Evolutionary conservation across 345 rosid genomes (phyloP), one percentile per base, ranked within the genome.

Genomic region (Brassica carinata): DNA sequence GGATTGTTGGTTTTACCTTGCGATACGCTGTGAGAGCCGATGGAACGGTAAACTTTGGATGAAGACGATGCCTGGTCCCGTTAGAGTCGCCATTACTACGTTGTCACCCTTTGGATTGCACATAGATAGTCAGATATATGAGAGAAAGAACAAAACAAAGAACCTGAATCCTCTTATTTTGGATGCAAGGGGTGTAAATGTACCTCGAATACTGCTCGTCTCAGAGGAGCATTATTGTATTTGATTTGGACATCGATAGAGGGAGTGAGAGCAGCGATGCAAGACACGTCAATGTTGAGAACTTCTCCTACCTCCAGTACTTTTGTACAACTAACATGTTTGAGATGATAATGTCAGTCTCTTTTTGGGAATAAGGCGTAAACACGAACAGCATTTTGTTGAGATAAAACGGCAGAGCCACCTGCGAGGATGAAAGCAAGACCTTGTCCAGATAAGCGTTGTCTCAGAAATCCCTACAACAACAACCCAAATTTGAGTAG

Each of bases 31-130:
- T 23, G 99, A 93, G 82, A 93, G 83, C 48, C 94, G 78, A 77
- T 90, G 97, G 68, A 96, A 93, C 5, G 99, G 99, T 71, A 96
- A 82, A 71, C 97, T 96, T 76, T 96, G 99, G 51, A 93, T 93
- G 85, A 96, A 96, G 67, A 96, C 98, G 4, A 96, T 93, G 76
- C 99, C 99, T n/a, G 99, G 98, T 64, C 99, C 99, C 9, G 94
- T 93, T 76, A 93, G 85, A 62, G 86, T 80, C 5, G 95, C 97
- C 45, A 92, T 92, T 64, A 93, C 92, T 75, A 89, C 73, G 82
- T 93, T 93, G 58, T 93, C 99, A 70, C 97, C 97, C 99, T 96
- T 88, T 76, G 29, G 11, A 75, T 76, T 65, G 57, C 69, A 71
- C 19, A 68, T 0, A 53, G 10, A 17, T 1, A 10, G 9, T 23